Evolutionary conservation across 306 rosid species (phyloP).

Genomic region (Malus orientalis): DNA sequence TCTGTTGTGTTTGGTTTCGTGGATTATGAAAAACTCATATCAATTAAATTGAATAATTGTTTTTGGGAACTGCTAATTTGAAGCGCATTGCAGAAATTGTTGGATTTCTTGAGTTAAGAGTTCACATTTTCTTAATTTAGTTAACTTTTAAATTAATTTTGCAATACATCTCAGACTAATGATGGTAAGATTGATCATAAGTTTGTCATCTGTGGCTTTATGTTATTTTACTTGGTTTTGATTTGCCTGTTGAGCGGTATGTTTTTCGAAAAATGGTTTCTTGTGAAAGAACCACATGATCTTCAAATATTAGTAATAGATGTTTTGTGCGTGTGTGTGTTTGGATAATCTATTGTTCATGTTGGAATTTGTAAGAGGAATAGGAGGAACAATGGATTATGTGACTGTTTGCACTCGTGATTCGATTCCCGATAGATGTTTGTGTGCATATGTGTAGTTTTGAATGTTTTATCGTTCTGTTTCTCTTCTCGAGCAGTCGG

Average conservation of each 20-base stretch:
- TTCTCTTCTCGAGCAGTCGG: background rate
- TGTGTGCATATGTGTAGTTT: background rate
- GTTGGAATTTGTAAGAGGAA: background rate
- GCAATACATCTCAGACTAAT: background rate
- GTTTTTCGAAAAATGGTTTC: background rate
- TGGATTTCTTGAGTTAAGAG: background rate
- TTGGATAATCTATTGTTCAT: background rate
- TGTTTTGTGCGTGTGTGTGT: background rate
- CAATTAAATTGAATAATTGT: background rate
- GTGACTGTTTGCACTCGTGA: background rate
- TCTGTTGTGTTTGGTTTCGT: background rate
- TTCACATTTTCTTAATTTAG: background rate
- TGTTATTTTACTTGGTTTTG: background rate
- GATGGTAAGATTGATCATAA: background rate
- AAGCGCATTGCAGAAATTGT: background rate
- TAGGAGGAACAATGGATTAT: background rate
- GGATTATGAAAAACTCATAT: background rate
- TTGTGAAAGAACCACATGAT: background rate
- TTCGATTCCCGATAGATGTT: background rate
- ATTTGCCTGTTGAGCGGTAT: background rate
- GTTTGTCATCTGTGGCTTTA: background rate
- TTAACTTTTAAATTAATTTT: background rate
- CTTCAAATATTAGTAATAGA: background rate
- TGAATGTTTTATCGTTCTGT: background rate
- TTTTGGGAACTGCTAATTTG: background rate